A percentile compares a stretch with the other conserved stretches of the same genome.
phyloP scores from a whole-genome alignment of 2,329 filamentous ascomycete genomes.

The Fusarium tanahbumbuense region DNA sequence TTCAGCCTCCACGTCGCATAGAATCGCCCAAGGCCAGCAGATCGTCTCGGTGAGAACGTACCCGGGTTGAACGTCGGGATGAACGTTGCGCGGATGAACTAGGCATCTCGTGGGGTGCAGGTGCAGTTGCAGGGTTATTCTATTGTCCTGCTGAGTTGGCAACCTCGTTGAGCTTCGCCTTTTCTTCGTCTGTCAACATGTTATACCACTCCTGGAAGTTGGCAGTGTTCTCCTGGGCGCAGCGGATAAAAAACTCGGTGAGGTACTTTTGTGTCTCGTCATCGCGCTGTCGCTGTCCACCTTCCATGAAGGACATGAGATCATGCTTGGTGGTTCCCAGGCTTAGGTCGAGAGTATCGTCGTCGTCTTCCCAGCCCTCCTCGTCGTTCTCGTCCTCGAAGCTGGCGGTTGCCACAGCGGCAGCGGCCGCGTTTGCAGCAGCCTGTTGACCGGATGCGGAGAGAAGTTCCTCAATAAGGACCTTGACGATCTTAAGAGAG shows the following conservation, averaged over 20 bases:
- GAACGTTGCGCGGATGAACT: constrained; percentile 20
- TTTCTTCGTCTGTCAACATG: constrained; percentile 66
- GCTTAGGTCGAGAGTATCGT: constrained; percentile 80
- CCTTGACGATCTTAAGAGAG: constrained; percentile 94
- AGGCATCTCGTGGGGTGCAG: neutral
- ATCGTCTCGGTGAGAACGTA: neutral
- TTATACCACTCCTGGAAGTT: constrained; percentile 69
- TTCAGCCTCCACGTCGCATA: constrained; percentile 8
- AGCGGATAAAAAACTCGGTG: constrained; percentile 79
- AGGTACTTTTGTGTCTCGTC: constrained; percentile 92
- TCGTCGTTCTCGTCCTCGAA: constrained; percentile 76
- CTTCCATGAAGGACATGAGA: constrained; percentile 81
- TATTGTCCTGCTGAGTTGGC: constrained; percentile 53
- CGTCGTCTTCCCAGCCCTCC: constrained; percentile 90
- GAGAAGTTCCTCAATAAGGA: constrained; percentile 90
- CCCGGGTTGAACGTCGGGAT: neutral
- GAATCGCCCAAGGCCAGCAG: neutral
- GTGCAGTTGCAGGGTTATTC: constrained; percentile 16
- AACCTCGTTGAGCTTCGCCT: constrained; percentile 66
- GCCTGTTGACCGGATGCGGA: constrained; percentile 77
- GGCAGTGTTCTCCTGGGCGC: constrained; percentile 66
- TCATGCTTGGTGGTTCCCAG: constrained; percentile 76
- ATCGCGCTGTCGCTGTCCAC: constrained; percentile 75
- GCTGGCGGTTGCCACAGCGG: constrained; percentile 70
- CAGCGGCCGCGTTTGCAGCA: constrained; percentile 71